Evolutionary conservation across 345 rosid species (phyloP), one percentile per base, ranked within the genome.

Genomic region (Hypericum androsaemum): DNA sequence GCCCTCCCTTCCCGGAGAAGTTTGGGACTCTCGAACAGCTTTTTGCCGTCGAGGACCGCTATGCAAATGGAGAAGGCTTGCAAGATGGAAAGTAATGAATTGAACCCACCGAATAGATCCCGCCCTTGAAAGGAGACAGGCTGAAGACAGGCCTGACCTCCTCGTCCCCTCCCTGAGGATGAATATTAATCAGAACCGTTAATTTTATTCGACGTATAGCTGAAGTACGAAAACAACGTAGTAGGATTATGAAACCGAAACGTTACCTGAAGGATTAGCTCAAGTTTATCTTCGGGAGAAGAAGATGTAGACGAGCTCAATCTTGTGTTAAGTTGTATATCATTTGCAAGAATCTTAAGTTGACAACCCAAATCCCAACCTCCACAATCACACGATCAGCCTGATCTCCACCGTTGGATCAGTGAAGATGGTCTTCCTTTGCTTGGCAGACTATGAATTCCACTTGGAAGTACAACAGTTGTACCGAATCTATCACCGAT

Each of bases 331-430:
- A 40, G 60, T 64, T 69, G 82, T 61, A 54, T 66, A 41, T 61
- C 50, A 59, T 74, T 78, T 10, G 71, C 63, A 42, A 87, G 83
- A 69, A 84, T 65, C 79, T 68, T 75, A 43, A 84, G 88, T 59
- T 80, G 68, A 71, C 96, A 92, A 15, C 89, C 89, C 65, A 83
- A 65, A 64, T 92, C 98, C 98, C 98, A 92, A 56, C 96, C 98
- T 61, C 96, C 98, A 60, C 98, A 92, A 60, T 92, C 96, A 56
- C 98, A 92, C 55, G 88, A 72, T 10, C 98, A 96, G 53, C 95
- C 96, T 41, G 95, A 73, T 62, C 70, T 80, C 98, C 96, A 92
- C 3, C 96, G 80, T 44, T 92, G 86, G 53, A 88, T 77, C 71
- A 92, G 56, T 6, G 98, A 81, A 8, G 94, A 84, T 53, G 96